Evolutionary conservation across 148 eudicot genomes (phyloP), one percentile per base, ranked within the genome.

Genomic region (Polygonum maritimum): DNA sequence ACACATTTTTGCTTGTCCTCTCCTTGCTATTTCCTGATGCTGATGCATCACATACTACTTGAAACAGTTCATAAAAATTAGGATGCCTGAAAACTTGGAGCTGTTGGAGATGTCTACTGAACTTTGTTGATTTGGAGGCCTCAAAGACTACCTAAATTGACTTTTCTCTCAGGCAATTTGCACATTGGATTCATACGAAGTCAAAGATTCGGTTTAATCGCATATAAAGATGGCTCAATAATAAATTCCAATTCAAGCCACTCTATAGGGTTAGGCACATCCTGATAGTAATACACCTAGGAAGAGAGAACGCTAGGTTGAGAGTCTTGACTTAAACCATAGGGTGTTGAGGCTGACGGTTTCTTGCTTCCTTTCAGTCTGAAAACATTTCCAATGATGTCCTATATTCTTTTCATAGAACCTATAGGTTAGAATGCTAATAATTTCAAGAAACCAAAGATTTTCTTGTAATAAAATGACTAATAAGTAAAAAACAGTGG

Each of bases 1-100:
- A 89, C 75, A 21, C 35, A 57, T 57, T 67, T 67, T 35, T 65
- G 14, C 41, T 38, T 36, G 21, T 33, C 41, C 11, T 54, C 12
- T 35, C 11, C 21, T 39, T 10, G 16, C 14, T 16, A 51, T 35
- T 7, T 7, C 36, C 45, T n/a, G n/a, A n/a, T n/a, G n/a, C 21
- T 36, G 21, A 35, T 31, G 8, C 26, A 69, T 62, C 7, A 5
- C 5, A 5, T 75, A 44, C 63, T 26, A 11, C 0, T 14, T 11
- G 13, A 63, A 35, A 3, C n/a, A 13, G 1, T 11, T 33, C 7
- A 12, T 13, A 2, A 10, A 33, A 31, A n/a, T 31, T 33, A 33
- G 69, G 69, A 63, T 12, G 5, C 16, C 40, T 35, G 3, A 33
- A 31, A 8, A 65, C 15, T 65, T 33, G 71, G 70, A 65, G 44